phyloP scores from a whole-genome alignment of 495 filamentous ascomycete genomes.

The Hyaloscypha hepaticicola region DNA sequence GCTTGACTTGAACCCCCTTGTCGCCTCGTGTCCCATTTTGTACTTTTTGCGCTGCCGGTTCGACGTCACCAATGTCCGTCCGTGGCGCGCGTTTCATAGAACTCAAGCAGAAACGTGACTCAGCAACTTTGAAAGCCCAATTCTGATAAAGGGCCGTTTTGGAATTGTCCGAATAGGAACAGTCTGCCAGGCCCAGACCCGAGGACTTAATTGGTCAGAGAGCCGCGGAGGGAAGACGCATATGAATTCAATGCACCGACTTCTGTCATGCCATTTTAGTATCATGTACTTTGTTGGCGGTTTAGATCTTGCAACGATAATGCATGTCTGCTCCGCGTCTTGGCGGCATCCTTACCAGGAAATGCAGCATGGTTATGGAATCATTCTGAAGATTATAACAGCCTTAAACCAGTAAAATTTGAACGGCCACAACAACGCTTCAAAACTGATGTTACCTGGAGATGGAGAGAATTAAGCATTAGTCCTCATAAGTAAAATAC shows the following conservation, averaged over 20 bases:
- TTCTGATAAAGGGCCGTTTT: neutral
- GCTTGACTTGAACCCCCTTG: neutral
- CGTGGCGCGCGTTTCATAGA: neutral
- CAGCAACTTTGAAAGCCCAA: neutral
- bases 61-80: neutral
- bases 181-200: neutral
- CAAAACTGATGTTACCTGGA: too few species aligned
- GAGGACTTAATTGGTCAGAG: neutral
- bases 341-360: too few species aligned
- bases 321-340: neutral
- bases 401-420: too few species aligned
- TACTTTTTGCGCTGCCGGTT: neutral
- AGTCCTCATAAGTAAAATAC: too few species aligned
- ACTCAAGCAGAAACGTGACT: neutral
- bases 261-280: neutral
- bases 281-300: neutral
- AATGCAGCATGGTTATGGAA: too few species aligned
- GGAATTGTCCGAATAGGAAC: neutral
- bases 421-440: too few species aligned
- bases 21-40: conserved; percentile 1
- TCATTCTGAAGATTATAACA: too few species aligned
- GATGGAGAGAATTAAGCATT: too few species aligned
- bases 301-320: neutral
- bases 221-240: neutral
- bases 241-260: neutral